phyloP scores from a whole-genome alignment of 371 early-diverging fungal species.

The Mucor lusitanicus region DNA sequence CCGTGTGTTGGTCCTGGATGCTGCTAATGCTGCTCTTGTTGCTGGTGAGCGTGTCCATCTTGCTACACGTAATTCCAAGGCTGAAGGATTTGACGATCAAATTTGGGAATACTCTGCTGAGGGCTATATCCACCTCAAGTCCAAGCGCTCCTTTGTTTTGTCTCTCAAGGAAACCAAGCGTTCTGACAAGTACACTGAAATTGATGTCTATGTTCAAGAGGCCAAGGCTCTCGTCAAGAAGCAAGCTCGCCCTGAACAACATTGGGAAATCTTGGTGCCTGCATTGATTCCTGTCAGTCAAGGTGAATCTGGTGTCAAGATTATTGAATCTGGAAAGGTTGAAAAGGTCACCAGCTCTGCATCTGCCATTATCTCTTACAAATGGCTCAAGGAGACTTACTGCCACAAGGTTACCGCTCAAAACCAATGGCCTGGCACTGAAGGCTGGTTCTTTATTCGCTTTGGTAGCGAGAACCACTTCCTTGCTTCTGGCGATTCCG shows the following conservation, averaged over 20 bases:
- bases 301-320: constrained; percentile 33
- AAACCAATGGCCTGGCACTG: constrained; percentile 31
- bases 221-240: constrained; percentile 32
- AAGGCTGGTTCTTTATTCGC: constrained; percentile 48
- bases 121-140: constrained; percentile 27
- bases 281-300: constrained; percentile 35
- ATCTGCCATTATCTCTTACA: constrained; percentile 30
- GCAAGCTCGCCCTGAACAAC: constrained; percentile 39
- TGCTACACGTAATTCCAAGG: constrained; percentile 13
- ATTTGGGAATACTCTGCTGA: constrained; percentile 39
- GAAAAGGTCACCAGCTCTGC: constrained; percentile 26
- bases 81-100: constrained; percentile 32
- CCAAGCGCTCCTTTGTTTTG: constrained; percentile 36
- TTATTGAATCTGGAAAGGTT: constrained; percentile 39
- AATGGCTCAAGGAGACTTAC: constrained; percentile 37
- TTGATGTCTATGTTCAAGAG: constrained; percentile 45
- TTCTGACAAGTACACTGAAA: constrained; percentile 16
- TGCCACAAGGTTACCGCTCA: constrained; percentile 28
- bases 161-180: constrained; percentile 38
- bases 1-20: constrained; percentile 36
- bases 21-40: constrained; percentile 17
- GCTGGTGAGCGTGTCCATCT: constrained; percentile 37
- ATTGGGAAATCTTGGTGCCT: constrained; percentile 48
- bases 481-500: constrained; percentile 38
- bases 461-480: constrained; percentile 38